Conservation (phyloP, 768 basidiomycete genomes). For the Pleurotus citrinopileatus region DNA sequence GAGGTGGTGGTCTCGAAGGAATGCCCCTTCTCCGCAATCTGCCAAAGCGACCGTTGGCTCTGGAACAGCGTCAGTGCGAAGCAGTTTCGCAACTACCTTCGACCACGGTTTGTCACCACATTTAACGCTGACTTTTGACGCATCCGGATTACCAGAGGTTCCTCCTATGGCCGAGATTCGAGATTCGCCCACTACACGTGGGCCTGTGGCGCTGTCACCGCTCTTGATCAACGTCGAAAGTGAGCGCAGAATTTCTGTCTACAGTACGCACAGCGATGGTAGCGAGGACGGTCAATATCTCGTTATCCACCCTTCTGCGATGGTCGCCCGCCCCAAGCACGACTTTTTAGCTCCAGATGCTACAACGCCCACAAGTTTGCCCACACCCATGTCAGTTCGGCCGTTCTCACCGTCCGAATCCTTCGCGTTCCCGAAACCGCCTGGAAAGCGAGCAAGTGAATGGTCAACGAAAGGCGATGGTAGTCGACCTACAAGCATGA, state of each 20-base stretch:
- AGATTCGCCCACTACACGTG: slow-evolving; percentile 20
- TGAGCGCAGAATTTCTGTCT: slow-evolving; percentile 32
- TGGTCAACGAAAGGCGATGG: slow-evolving; percentile 7
- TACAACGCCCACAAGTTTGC: slow-evolving; percentile 9
- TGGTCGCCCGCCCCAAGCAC: neutral
- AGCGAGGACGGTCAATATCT: slow-evolving; percentile 42
- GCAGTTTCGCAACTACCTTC: slow-evolving; percentile 66
- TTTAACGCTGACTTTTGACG: slow-evolving; percentile 19
- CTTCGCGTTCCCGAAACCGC: slow-evolving; percentile 69
- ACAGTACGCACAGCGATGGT: slow-evolving; percentile 34
- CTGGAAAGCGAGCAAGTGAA: slow-evolving; percentile 25
- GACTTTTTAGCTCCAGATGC: slow-evolving; percentile 6
- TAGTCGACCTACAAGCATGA: slow-evolving; percentile 7
- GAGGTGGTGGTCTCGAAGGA: slow-evolving; percentile 41
- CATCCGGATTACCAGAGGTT: slow-evolving; percentile 17
- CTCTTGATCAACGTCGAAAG: slow-evolving; percentile 13
- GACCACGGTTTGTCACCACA: slow-evolving; percentile 37
- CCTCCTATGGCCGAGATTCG: slow-evolving; percentile 59
- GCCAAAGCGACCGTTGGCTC: slow-evolving; percentile 13
- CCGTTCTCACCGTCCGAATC: slow-evolving; percentile 68
- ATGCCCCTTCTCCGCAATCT: slow-evolving; percentile 13
- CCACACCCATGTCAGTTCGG: slow-evolving; percentile 58
- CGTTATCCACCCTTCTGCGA: slow-evolving; percentile 19
- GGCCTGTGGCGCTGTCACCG: slow-evolving; percentile 7
- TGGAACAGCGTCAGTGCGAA: slow-evolving; percentile 37